Percentiles rank a stretch among this genome's conserved stretches.
Conservation (phyloP, 2,329 filamentous ascomycete genomes). For the Cladosporium sp. region DNA sequence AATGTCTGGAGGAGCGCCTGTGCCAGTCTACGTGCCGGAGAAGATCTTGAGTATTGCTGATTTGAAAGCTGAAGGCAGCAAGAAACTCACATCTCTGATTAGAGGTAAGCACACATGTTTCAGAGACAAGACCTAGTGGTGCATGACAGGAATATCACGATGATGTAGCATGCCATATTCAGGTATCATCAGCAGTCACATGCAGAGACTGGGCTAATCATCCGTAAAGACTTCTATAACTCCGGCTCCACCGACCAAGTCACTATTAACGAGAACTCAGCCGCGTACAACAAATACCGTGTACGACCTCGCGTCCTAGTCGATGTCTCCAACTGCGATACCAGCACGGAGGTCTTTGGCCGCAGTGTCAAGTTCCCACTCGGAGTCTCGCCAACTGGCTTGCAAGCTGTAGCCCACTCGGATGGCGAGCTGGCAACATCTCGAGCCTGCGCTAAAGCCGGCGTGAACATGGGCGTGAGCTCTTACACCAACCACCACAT, state of each 20-base stretch:
- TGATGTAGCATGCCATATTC: neutral
- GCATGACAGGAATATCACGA: neutral
- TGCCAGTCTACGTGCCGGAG: constrained; percentile 12
- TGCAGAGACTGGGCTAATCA: neutral
- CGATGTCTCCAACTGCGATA: constrained; percentile 34
- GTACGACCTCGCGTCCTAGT: constrained; percentile 33
- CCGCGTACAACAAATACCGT: constrained; percentile 44
- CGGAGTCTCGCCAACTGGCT: constrained; percentile 48
- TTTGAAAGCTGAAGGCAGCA: constrained; percentile 18
- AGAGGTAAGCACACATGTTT: constrained; percentile 12
- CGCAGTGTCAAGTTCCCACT: constrained; percentile 44
- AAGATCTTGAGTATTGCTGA: constrained; percentile 24
- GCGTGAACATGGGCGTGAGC: constrained; percentile 46
- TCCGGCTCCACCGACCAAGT: constrained; percentile 53
- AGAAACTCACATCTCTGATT: constrained; percentile 16
- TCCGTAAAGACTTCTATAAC: constrained; percentile 50
- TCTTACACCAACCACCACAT: constrained; percentile 43
- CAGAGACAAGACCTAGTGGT: neutral
- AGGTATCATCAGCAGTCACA: neutral
- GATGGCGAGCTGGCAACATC: constrained; percentile 48
- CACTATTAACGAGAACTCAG: constrained; percentile 50
- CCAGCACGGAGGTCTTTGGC: constrained; percentile 43
- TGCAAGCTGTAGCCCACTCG: constrained; percentile 47
- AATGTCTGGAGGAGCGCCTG: constrained; percentile 15
- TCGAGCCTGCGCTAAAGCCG: constrained; percentile 40